Conservation (phyloP, 768 basidiomycete species). For the Lepiota venenata region DNA sequence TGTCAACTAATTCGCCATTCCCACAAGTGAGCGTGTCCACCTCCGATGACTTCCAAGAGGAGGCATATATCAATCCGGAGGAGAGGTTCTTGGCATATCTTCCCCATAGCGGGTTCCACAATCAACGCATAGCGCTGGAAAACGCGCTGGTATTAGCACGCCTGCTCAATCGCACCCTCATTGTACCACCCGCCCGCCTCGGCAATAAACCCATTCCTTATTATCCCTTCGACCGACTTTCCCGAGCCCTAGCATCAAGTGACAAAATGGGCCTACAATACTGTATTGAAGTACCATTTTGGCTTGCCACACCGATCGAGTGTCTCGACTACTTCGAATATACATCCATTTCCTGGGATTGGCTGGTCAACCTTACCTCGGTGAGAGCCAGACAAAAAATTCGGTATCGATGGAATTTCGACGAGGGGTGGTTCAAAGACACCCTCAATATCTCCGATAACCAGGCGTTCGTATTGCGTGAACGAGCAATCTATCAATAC, state of each 20-base stretch:
- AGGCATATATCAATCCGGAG: conserved; percentile 15
- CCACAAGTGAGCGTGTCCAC: conserved; percentile 21
- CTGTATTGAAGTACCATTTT: conserved; percentile 37
- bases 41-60: conserved; percentile 12
- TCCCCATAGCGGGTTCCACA: conserved; percentile 84
- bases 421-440: conserved; percentile 42
- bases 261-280: conserved; percentile 50
- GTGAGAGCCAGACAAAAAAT: conserved; percentile 38
- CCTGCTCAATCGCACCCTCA: conserved; percentile 71
- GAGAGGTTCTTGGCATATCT: conserved; percentile 67
- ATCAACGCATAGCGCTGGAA: conserved; percentile 83
- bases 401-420: conserved; percentile 47
- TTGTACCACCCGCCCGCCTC: conserved; percentile 73
- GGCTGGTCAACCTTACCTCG: conserved; percentile 54
- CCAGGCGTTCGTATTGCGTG: conserved; percentile 48
- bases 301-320: conserved; percentile 42
- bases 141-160: conserved; percentile 75
- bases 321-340: conserved; percentile 60
- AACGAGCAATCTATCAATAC: conserved; percentile 58
- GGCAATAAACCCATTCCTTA: conserved; percentile 61
- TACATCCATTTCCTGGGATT: conserved; percentile 67
- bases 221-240: conserved; percentile 47
- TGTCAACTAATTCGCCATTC: conserved; percentile 27
- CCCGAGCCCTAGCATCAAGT: conserved; percentile 40
- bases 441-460: conserved; percentile 31